phyloP scores from a whole-genome alignment of 805 yeast genomes.

The Spathaspora sp. region DNA sequence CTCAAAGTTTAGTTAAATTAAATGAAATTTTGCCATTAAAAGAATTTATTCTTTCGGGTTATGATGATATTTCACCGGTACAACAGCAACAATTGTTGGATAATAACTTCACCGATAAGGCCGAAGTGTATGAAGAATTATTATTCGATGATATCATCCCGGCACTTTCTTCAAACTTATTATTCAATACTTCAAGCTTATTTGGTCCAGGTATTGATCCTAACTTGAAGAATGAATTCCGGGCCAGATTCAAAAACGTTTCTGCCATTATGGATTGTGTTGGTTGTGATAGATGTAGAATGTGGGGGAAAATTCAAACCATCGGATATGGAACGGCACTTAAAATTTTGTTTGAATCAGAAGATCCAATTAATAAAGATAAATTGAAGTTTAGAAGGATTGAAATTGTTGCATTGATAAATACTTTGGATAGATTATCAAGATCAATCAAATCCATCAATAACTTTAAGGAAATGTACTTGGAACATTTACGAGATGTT shows the following conservation, averaged over 20 bases:
- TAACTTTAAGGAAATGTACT: constrained; percentile 60
- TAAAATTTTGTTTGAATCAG: constrained; percentile 80
- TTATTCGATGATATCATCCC: constrained; percentile 32
- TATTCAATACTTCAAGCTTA: constrained; percentile 46
- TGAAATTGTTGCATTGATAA: constrained; percentile 85
- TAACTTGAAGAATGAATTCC: constrained; percentile 77
- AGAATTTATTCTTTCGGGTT: constrained; percentile 22
- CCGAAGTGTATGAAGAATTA: constrained; percentile 12
- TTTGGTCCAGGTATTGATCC: constrained; percentile 45
- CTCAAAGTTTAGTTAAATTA: constrained; percentile 72
- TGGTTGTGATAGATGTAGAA: constrained; percentile 94
- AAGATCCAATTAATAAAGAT: constrained; percentile 46
- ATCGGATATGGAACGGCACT: constrained; percentile 97
- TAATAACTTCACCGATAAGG: constrained; percentile 36
- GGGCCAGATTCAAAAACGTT: constrained; percentile 81
- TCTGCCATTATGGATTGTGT: constrained; percentile 96
- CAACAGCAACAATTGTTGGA: constrained; percentile 26
- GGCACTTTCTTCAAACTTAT: constrained; percentile 37
- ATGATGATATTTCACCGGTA: constrained; percentile 14
- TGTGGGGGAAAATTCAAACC: constrained; percentile 98
- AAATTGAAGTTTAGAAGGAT: constrained; percentile 65
- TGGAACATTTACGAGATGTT: constrained; percentile 38
- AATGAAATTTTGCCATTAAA: constrained; percentile 25
- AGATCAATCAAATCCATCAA: constrained; percentile 76
- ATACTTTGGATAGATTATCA: constrained; percentile 89